Conservation (phyloP, 2,329 filamentous ascomycete genomes). For the Rhinocladiella similis region DNA sequence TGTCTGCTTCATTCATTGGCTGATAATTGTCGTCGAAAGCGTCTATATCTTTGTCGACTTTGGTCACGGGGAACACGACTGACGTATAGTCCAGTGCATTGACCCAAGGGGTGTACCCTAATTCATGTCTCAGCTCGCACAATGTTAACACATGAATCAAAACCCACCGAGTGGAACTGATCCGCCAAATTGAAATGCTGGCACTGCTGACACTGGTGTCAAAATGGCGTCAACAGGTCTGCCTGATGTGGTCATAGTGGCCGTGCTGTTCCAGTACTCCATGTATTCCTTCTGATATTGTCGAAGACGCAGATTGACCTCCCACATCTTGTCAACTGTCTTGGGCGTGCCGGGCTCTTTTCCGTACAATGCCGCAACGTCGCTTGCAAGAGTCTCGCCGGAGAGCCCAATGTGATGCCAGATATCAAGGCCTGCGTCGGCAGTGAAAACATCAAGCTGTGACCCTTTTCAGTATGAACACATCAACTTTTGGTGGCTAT, state of each 20-base stretch:
- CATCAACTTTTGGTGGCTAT: too few relatives aligned
- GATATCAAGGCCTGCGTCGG: constrained; percentile 54
- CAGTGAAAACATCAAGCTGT: constrained; percentile 25
- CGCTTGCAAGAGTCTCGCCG: constrained; percentile 36
- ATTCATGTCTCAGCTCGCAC: constrained; percentile 38
- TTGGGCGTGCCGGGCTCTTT: not conserved
- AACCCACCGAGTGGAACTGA: not conserved
- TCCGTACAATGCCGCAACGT: not conserved
- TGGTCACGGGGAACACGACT: constrained; percentile 59
- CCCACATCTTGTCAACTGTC: constrained; percentile 3
- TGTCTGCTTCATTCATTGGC: constrained; percentile 47
- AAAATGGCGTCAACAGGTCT: constrained; percentile 50
- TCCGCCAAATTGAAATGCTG: constrained; percentile 42
- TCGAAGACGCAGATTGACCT: constrained; percentile 3
- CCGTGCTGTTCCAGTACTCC: constrained; percentile 48
- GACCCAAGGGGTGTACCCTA: constrained; percentile 47
- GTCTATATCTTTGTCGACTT: constrained; percentile 46
- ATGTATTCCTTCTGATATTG: constrained; percentile 15
- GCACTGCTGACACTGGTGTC: constrained; percentile 64
- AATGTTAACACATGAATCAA: constrained; percentile 35
- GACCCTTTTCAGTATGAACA: too few relatives aligned
- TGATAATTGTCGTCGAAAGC: constrained; percentile 33
- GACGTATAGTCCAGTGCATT: constrained; percentile 68
- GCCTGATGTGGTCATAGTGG: not conserved
- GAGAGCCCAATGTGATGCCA: constrained; percentile 52